phyloP scores from a whole-genome alignment of 768 basidiomycete genomes.

The Hygrophorus pudorinus region DNA sequence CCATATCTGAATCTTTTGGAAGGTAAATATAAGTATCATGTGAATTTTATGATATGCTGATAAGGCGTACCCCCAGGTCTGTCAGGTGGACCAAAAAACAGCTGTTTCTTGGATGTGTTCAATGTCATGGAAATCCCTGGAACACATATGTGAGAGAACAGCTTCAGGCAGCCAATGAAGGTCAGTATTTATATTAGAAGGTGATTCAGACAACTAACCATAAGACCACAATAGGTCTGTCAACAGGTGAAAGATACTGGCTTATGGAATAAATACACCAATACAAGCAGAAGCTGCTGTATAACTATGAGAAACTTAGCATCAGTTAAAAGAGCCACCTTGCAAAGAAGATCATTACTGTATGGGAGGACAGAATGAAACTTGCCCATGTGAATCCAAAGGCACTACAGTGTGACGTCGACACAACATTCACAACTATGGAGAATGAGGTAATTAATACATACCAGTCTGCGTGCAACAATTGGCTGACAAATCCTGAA shows the following conservation, averaged over 20 bases:
- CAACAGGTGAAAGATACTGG: not conserved
- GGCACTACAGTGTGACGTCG: not conserved
- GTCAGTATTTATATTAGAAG: too few relatives aligned
- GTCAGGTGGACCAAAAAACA: slow-evolving; percentile 1
- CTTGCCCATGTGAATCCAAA: not conserved
- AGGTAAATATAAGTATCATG: not conserved
- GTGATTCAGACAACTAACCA: too few relatives aligned
- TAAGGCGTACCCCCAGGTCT: not conserved
- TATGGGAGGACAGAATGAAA: not conserved
- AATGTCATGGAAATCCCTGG: not conserved
- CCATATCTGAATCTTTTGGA: not conserved
- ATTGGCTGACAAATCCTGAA: not conserved
- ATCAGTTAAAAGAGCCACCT: not conserved
- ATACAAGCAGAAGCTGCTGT: not conserved
- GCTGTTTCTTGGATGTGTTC: not conserved
- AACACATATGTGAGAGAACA: not conserved
- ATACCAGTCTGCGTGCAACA: too few relatives aligned
- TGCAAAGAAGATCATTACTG: not conserved
- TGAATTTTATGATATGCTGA: not conserved
- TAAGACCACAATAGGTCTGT: not conserved
- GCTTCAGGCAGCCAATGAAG: not conserved
- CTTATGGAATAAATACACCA: not conserved
- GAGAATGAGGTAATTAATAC: not conserved
- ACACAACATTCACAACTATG: not conserved
- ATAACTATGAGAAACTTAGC: not conserved